Evolutionary conservation across 2,329 filamentous ascomycete genomes (phyloP).

Genomic region (Neonectria punicea): DNA sequence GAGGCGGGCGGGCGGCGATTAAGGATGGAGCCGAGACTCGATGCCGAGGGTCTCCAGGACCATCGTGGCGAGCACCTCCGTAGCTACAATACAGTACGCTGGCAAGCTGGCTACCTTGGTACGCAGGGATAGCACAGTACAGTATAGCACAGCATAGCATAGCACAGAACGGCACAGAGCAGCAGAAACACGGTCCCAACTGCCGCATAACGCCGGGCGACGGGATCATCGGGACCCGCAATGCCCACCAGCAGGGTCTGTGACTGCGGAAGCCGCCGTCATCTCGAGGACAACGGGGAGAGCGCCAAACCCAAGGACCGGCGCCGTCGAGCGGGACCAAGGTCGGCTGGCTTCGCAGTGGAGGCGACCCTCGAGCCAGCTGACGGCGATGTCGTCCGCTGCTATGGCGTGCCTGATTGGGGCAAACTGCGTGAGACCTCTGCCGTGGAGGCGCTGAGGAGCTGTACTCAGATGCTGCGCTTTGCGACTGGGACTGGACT

Average conservation of each 20-base stretch:
- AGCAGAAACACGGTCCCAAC: slow-evolving; percentile 19
- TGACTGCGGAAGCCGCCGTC: slow-evolving; percentile 35
- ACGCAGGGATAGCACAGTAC: slow-evolving; percentile 29
- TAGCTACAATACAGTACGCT: not conserved
- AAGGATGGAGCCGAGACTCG: slow-evolving; percentile 20
- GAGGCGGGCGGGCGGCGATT: slow-evolving; percentile 26
- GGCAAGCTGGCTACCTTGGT: not conserved
- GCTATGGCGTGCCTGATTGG: slow-evolving; percentile 25
- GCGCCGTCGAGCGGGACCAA: slow-evolving; percentile 39
- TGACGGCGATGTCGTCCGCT: slow-evolving; percentile 25
- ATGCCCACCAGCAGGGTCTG: slow-evolving; percentile 32
- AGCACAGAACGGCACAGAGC: slow-evolving; percentile 25
- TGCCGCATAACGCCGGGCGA: slow-evolving; percentile 31
- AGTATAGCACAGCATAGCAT: slow-evolving; percentile 27
- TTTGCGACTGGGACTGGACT: not conserved
- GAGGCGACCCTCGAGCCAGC: slow-evolving; percentile 29
- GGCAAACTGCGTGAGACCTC: slow-evolving; percentile 24
- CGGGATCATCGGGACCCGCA: slow-evolving; percentile 36
- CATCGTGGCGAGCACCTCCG: slow-evolving; percentile 7
- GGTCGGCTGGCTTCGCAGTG: slow-evolving; percentile 28
- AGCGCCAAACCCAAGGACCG: slow-evolving; percentile 26
- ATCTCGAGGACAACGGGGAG: slow-evolving; percentile 28
- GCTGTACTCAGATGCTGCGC: not conserved
- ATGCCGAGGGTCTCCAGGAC: slow-evolving; percentile 4
- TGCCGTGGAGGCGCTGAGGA: slow-evolving; percentile 12